A percentile compares a stretch with the other conserved stretches of the same genome.
These are phyloP conservation scores for Chamaecyparis obtusa DNA, from an alignment of 75 land plant species.

Conservation along the genomic window DNA sequence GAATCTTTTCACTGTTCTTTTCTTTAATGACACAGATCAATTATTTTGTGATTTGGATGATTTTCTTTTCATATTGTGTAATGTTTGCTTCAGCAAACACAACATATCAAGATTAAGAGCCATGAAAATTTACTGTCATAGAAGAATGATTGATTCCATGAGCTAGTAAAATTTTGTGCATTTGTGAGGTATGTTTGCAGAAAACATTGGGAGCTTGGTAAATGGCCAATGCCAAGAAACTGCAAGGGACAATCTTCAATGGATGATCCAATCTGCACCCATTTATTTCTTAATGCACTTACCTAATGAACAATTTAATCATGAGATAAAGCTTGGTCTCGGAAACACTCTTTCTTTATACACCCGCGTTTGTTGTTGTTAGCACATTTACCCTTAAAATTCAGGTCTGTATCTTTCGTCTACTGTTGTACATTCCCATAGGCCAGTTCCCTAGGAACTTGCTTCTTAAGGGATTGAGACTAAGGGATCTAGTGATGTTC, in stretches of 20 bases:
- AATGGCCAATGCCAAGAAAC: neutral
- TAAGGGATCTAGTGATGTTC: neutral
- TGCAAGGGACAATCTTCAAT: neutral
- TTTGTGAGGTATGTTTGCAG: no score
- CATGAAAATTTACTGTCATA: neutral
- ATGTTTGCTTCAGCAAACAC: neutral
- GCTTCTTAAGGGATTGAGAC: neutral
- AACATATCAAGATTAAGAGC: no score
- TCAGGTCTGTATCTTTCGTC: no score
- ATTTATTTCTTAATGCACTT: neutral
- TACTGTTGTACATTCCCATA: no score
- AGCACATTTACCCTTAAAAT: no score
- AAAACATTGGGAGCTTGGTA: neutral
- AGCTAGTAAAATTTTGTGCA: no score
- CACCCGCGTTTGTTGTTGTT: no score
- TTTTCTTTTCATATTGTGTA: neutral
- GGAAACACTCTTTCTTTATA: neutral
- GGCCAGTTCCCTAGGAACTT: no score
- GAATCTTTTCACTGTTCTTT: no score
- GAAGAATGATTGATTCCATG: neutral
- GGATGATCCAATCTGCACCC: neutral
- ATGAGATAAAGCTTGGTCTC: neutral
- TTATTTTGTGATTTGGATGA: no score
- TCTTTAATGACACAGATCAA: no score
- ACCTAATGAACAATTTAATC: neutral